Base-by-base conservation (phyloP, 176 grass and related monocot species). In the Musa beccarii region DNA sequence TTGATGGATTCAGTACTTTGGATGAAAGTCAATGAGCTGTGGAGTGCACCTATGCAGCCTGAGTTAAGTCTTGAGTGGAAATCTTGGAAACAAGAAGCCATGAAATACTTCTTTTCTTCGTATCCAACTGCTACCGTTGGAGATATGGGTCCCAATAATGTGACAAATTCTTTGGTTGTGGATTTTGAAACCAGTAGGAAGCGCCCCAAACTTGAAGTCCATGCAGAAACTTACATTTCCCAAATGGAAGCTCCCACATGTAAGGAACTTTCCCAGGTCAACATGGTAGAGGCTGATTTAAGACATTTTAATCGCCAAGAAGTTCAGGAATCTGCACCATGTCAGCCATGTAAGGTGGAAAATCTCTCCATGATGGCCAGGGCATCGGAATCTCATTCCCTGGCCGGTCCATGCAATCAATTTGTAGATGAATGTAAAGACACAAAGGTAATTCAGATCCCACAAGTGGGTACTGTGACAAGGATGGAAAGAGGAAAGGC, bases 61-160 rank as follows among this genome's bases (percentile, higher is more conserved):
- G 95, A 99, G 71, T 82, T 89, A 73, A 76, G 78, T 51, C 81
- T 81, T 14, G 90, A 94, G 57, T 99, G 95, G 95, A 99, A 94
- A 89, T 89, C 86, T 50, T 89, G 86, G 91, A 99, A 92, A 67
- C 95, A 94, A 55, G 90, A 99, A 79, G 79, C 87, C 63, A 94
- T 93, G 75, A 94, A 87, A 89, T 87, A 76, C 67, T 94, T 87
- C 74, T 85, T 87, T 78, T 59, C 84, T 55, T 92, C 81, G 57
- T 82, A 90, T 79, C 76, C 88, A 79, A 59, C 83, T 76, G 75
- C 72, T 70, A 85, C 83, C 69, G 52, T 51, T 63, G 79, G 72
- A 65, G 79, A 81, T 55, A 59, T 71, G 69, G 90, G 87, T 59
- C 75, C 82, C 59, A 79, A 71, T 21, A 79, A 25, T 79, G 59